Conservation (phyloP, 1,284 basidiomycete genomes). For the Melampsora larici-populina region DNA sequence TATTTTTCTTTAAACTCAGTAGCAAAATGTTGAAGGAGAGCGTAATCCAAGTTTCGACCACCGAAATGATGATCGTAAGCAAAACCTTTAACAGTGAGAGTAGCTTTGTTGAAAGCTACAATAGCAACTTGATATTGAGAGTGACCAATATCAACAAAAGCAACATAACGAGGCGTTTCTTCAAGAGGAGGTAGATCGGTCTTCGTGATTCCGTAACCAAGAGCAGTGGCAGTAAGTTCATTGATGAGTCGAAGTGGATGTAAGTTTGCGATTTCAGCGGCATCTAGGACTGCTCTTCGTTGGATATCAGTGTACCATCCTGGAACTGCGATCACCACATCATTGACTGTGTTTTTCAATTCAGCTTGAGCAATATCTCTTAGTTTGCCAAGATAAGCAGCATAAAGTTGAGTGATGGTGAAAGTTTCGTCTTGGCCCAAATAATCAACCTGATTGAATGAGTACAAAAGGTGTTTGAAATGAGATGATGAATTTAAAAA, state of each 20-base stretch:
- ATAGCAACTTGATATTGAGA: conserved; percentile 78
- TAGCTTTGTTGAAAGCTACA: conserved; percentile 86
- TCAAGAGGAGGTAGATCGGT: conserved; percentile 75
- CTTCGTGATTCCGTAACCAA: conserved; percentile 95
- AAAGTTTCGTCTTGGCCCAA: conserved; percentile 72
- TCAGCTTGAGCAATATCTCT: conserved; percentile 77
- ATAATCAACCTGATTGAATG: conserved; percentile 68
- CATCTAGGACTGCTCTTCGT: conserved; percentile 78
- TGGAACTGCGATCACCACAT: conserved; percentile 88
- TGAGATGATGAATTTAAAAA: conserved; percentile 26
- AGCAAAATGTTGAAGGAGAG: conserved; percentile 79
- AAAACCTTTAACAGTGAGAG: conserved; percentile 75
- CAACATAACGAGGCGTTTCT: conserved; percentile 76
- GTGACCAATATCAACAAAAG: conserved; percentile 89
- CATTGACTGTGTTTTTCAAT: conserved; percentile 76
- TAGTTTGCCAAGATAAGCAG: conserved; percentile 79
- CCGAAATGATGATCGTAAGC: conserved; percentile 87
- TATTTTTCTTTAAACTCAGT: conserved; percentile 86
- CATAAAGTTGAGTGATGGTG: conserved; percentile 79
- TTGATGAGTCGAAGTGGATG: conserved; percentile 89
- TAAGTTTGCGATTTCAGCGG: conserved; percentile 78
- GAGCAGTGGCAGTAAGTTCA: conserved; percentile 85
- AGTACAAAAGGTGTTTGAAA: not conserved
- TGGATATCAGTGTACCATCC: conserved; percentile 92
- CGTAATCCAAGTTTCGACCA: conserved; percentile 87